Conservation (phyloP, 2,329 filamentous ascomycete genomes). For the Botryotinia calthae region DNA sequence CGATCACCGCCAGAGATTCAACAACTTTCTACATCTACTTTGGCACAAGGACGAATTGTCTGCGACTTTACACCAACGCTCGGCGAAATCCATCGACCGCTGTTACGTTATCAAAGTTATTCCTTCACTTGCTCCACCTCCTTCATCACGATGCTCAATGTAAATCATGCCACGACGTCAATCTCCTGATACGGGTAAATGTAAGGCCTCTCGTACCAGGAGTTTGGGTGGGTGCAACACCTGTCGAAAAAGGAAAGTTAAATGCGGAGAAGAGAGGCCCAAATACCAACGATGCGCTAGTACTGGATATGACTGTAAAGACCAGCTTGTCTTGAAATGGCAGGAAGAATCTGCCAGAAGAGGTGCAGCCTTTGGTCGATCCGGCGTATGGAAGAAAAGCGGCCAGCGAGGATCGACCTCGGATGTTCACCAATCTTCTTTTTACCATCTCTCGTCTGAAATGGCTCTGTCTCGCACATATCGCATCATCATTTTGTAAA, state of each 20-base stretch:
- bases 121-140: neutral
- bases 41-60: neutral
- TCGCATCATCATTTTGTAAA: neutral
- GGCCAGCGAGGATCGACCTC: neutral
- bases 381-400: neutral
- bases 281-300: neutral
- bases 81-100: neutral
- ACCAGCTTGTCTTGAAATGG: neutral
- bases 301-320: neutral
- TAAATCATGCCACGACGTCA: neutral
- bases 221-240: neutral
- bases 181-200: neutral
- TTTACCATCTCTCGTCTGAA: neutral
- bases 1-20: neutral
- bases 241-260: neutral
- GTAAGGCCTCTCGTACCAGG: neutral
- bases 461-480: neutral
- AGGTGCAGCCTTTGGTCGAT: neutral
- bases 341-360: neutral
- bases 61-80: neutral
- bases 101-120: neutral
- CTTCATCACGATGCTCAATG: no score
- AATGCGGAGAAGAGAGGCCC: neutral
- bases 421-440: neutral
- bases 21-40: neutral